A percentile compares a stretch with the other conserved stretches of the same genome.
phyloP scores from a whole-genome alignment of 2,329 filamentous ascomycete genomes.

The Ascochyta clinopodiicola region DNA sequence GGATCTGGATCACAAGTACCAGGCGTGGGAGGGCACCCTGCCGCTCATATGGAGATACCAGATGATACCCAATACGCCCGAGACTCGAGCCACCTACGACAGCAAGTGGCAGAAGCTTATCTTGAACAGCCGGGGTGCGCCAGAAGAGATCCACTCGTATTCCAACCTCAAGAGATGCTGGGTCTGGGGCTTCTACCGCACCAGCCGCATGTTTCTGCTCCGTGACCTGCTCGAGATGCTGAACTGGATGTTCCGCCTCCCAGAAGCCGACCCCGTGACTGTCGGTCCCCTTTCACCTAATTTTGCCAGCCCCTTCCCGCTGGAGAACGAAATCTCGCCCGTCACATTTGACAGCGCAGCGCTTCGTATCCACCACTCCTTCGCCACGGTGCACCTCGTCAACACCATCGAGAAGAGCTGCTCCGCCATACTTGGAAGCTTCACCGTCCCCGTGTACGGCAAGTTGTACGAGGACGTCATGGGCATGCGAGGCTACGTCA shows the following conservation, averaged over 20 bases:
- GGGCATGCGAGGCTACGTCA: slow-evolving; percentile 38
- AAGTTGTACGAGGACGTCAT: slow-evolving; percentile 33
- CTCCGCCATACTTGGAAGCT: slow-evolving; percentile 31
- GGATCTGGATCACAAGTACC: slow-evolving; percentile 34
- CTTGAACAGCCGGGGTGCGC: slow-evolving; percentile 30
- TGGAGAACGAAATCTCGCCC: slow-evolving; percentile 2
- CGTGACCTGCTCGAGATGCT: slow-evolving; percentile 40
- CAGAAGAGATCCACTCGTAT: slow-evolving; percentile 37
- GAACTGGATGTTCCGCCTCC: slow-evolving; percentile 40
- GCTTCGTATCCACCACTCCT: slow-evolving; percentile 25
- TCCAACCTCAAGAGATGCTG: slow-evolving; percentile 31
- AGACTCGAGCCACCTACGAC: slow-evolving; percentile 26
- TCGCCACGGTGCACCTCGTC: slow-evolving; percentile 29
- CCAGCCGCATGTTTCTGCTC: slow-evolving; percentile 34
- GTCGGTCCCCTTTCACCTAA: background rate
- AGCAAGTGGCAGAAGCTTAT: slow-evolving; percentile 35
- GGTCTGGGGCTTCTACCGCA: slow-evolving; percentile 42
- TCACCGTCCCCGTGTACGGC: slow-evolving; percentile 33
- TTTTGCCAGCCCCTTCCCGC: slow-evolving; percentile 12
- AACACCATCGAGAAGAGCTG: slow-evolving; percentile 33
- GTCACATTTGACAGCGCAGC: slow-evolving; percentile 21
- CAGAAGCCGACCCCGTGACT: slow-evolving; percentile 15
- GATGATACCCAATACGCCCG: slow-evolving; percentile 31
- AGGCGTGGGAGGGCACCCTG: slow-evolving; percentile 32
- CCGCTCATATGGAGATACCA: slow-evolving; percentile 30